A percentile compares a stretch with the other conserved stretches of the same genome.
Conservation (phyloP, 345 rosid species). For the Geranium brycei region DNA sequence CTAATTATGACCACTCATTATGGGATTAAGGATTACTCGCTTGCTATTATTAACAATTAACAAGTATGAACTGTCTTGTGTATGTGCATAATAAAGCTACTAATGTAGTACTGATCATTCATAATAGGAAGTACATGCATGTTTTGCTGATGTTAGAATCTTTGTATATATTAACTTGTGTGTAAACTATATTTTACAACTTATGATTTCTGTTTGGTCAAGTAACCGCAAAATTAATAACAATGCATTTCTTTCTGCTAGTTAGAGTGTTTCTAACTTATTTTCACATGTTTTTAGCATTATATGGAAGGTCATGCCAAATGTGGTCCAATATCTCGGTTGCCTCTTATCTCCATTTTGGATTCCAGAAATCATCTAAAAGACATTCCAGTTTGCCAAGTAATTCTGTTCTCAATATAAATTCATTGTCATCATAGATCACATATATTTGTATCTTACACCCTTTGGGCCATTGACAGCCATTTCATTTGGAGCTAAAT, state of each 20-base stretch:
- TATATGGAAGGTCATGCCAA: conserved; percentile 98
- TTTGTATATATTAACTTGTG: no score
- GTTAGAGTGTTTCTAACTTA: neutral
- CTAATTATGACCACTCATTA: no score
- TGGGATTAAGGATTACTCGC: no score
- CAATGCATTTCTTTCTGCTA: neutral
- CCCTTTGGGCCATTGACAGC: conserved; percentile 43
- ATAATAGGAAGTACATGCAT: no score
- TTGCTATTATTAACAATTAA: no score
- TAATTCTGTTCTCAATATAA: conserved; percentile 14
- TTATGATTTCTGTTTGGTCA: no score
- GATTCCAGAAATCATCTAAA: conserved; percentile 63
- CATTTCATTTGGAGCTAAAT: conserved; percentile 93
- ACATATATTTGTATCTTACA: conserved; percentile 17
- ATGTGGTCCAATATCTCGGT: conserved; percentile 80
- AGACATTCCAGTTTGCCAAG: conserved; percentile 89
- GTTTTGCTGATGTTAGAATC: no score
- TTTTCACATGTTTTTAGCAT: conserved; percentile 44
- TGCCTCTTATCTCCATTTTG: conserved; percentile 67
- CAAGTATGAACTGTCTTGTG: no score
- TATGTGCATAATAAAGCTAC: no score
- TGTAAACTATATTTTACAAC: no score
- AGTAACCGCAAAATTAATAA: neutral
- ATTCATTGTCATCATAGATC: conserved; percentile 11
- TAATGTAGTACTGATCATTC: no score